Base-by-base conservation (phyloP, 352 stramenopile genomes). In the Pythium dissotocum region DNA sequence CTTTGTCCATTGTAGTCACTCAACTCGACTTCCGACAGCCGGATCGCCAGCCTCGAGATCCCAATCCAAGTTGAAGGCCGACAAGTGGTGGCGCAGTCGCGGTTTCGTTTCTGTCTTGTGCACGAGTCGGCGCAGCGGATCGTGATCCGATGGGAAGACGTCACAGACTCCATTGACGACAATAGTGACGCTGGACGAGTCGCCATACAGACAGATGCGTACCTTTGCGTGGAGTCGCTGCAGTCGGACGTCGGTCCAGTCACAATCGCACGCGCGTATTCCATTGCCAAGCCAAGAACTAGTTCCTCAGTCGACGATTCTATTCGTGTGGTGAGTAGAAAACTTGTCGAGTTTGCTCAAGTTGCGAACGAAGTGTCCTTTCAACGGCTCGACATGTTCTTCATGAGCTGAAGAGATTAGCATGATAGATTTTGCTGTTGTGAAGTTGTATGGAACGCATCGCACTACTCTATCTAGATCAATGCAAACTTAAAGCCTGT, bases 401-500 rank as follows among this genome's bases (percentile, higher is more conserved):
- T 42, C 10, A 14, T 42, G 6, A 14, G 36, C 10, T 42, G 36
- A 24, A 24, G 21, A 24, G 21, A 24, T 24, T 24, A 24, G 21
- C 21, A 24, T 24, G 21, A 24, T 24, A 24, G 21, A 24, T 24
- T 24, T 24, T 24, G 21, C 21, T 24, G 21, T 24, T 24, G 21
- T 24, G 21, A 24, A 24, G 21, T 24, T 24, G 21, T 24, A 24
- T 24, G 21, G 21, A 24, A 24, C 21, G 21, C 21, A 24, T 24
- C 21, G 21, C 21, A 24, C 21, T 24, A 24, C 21, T 24, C 21
- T 24, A 24, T 24, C 21, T 24, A 24, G 21, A 24, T 24, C 21
- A 24, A 24, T 24, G 21, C 21, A 24, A 69, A 69, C 62, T 32
- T 49, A 21, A 52, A 69, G 12, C 26, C 6, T 12, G 14, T 13